Evolutionary conservation across 805 yeast genomes (phyloP).

Genomic region (Cephaloascus fragrans): DNA sequence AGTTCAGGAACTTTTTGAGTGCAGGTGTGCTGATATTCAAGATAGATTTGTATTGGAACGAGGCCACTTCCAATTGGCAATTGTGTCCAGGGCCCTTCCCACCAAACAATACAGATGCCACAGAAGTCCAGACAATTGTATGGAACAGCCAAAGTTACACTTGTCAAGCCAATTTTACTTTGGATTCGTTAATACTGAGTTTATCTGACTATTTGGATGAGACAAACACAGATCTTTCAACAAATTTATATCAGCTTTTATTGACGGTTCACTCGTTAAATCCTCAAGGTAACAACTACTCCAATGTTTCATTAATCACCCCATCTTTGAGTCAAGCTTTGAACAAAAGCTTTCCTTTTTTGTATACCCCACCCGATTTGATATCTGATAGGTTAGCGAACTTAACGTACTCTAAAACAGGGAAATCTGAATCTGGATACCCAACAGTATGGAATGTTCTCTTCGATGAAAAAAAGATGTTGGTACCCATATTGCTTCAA

Average conservation of each 20-base stretch:
- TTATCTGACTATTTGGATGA: constrained; percentile 10
- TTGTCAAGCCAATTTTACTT: constrained; percentile 20
- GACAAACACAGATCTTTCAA: constrained; percentile 23
- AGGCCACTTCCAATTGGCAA: constrained; percentile 35
- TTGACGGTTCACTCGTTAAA: constrained; percentile 14
- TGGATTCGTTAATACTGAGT: constrained; percentile 11
- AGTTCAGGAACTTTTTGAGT: constrained; percentile 20
- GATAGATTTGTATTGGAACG: constrained; percentile 50
- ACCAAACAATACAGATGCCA: constrained; percentile 11
- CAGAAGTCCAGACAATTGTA: constrained; percentile 5
- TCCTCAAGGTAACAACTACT: background rate
- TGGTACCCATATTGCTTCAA: constrained; percentile 23
- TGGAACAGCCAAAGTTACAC: constrained; percentile 18
- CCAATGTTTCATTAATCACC: background rate
- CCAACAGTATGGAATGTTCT: constrained; percentile 25
- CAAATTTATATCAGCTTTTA: constrained; percentile 21
- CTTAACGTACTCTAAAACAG: constrained; percentile 7
- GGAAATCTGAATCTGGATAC: constrained; percentile 13
- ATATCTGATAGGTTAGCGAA: constrained; percentile 9
- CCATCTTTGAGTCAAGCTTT: background rate
- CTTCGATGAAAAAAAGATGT: constrained; percentile 19
- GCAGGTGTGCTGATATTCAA: constrained; percentile 37
- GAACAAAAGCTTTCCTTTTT: constrained; percentile 6
- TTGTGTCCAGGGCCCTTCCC: constrained; percentile 41
- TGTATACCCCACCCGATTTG: constrained; percentile 19